These are phyloP conservation scores for Lasiodiplodia citricola DNA, from an alignment of 2,329 filamentous ascomycete species.

Conservation along the genomic window DNA sequence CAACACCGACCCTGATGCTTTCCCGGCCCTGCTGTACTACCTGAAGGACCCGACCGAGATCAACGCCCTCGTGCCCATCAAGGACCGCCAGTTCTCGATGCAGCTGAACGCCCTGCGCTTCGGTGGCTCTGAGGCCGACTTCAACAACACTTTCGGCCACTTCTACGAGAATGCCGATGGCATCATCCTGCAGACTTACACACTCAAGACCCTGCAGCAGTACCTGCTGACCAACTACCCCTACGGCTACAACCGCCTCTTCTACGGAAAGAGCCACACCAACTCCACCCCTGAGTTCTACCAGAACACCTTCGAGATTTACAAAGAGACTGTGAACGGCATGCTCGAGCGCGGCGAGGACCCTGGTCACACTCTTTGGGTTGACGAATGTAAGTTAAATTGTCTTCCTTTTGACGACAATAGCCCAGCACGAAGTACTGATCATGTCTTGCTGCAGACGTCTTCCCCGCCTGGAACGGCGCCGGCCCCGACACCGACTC, in stretches of 20 bases:
- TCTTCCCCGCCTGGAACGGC: conserved; percentile 23
- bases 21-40: conserved; percentile 24
- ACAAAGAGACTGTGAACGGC: conserved; percentile 24
- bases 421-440: background rate
- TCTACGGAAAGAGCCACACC: conserved; percentile 25
- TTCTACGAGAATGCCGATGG: conserved; percentile 7
- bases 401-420: background rate
- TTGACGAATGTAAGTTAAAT: conserved; percentile 11
- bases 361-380: conserved; percentile 22
- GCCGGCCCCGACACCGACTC: conserved; percentile 1
- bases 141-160: conserved; percentile 18
- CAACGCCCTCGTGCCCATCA: conserved; percentile 6
- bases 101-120: conserved; percentile 20
- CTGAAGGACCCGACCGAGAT: conserved; percentile 23
- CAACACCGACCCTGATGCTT: conserved; percentile 7
- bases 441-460: background rate
- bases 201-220: conserved; percentile 23
- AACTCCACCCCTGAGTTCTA: conserved; percentile 17
- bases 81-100: conserved; percentile 11
- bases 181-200: conserved; percentile 6
- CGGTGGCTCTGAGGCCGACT: conserved; percentile 7
- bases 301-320: conserved; percentile 18
- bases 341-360: conserved; percentile 23
- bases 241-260: conserved; percentile 25
- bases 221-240: conserved; percentile 25